Conservation (phyloP, 352 stramenopile species). For the Phytophthora sojae region DNA sequence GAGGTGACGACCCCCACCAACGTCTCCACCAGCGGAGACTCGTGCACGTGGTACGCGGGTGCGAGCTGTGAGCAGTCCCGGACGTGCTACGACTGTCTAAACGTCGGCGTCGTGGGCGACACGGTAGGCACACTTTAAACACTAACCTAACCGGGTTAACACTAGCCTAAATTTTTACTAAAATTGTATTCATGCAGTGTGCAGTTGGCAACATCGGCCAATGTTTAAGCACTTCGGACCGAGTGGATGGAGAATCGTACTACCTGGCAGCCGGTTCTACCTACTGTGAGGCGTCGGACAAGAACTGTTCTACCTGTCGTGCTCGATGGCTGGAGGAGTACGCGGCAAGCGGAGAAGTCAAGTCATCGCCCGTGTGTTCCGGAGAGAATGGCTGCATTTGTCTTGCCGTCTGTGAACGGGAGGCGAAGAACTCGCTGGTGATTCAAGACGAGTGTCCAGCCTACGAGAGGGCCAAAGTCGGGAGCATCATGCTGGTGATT, state of each 20-base stretch:
- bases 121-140: constrained; percentile 29
- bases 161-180: not conserved
- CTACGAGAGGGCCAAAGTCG: constrained; percentile 24
- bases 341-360: constrained; percentile 20
- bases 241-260: constrained; percentile 44
- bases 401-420: constrained; percentile 48
- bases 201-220: constrained; percentile 33
- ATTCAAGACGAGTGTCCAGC: constrained; percentile 26
- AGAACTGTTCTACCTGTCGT: constrained; percentile 41
- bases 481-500: constrained; percentile 30
- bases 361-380: constrained; percentile 24
- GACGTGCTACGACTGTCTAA: constrained; percentile 52
- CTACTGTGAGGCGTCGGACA: constrained; percentile 57
- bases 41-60: constrained; percentile 45
- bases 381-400: constrained; percentile 45
- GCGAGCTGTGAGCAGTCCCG: constrained; percentile 36
- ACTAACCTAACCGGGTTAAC: not conserved
- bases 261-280: constrained; percentile 48
- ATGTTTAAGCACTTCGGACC: constrained; percentile 30
- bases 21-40: constrained; percentile 37
- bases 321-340: constrained; percentile 33
- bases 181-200: constrained; percentile 26
- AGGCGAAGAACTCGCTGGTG: constrained; percentile 25
- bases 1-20: constrained; percentile 22
- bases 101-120: constrained; percentile 37